A percentile compares a stretch with the other conserved stretches of the same genome.
These are phyloP conservation scores for Microthyrium microscopicum DNA, from an alignment of 2,329 filamentous ascomycete species.

Conservation along the genomic window DNA sequence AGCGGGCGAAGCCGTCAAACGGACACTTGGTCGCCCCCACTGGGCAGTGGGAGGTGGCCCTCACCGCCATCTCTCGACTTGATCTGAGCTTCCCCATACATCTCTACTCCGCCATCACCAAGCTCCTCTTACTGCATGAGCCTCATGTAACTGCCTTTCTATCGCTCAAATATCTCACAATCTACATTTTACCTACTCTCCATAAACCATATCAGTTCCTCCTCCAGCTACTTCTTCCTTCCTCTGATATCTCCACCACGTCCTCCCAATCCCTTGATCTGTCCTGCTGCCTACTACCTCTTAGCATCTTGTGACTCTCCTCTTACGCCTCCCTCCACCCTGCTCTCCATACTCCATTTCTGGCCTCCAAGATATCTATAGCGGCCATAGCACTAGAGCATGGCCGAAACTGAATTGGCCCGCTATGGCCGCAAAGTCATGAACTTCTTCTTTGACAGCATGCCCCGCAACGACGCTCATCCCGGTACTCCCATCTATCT, in stretches of 20 bases:
- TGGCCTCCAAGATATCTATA: not conserved
- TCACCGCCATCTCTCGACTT: too few relatives aligned
- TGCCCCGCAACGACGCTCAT: constrained; percentile 61
- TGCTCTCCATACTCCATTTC: not conserved
- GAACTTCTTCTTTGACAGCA: constrained; percentile 83
- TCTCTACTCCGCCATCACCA: too few relatives aligned
- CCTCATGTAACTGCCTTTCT: too few relatives aligned
- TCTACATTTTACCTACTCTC: too few relatives aligned
- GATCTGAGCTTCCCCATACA: too few relatives aligned
- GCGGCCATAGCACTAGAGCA: constrained; percentile 18
- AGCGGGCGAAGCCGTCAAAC: too few relatives aligned
- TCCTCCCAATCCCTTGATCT: not conserved
- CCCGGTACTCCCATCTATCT: constrained; percentile 68
- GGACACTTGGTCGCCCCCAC: too few relatives aligned
- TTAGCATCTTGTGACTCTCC: not conserved
- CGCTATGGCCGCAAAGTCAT: constrained; percentile 64
- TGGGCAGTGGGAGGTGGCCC: too few relatives aligned
- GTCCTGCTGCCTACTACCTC: not conserved
- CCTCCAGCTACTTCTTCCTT: not conserved
- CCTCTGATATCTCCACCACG: not conserved
- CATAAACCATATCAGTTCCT: too few relatives aligned
- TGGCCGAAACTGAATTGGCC: constrained; percentile 57
- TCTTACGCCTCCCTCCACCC: not conserved
- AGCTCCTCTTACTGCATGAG: too few relatives aligned
- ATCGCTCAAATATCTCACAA: too few relatives aligned